Evolutionary conservation across 495 filamentous ascomycete species (phyloP).

Genomic region (Podospora appendiculata): DNA sequence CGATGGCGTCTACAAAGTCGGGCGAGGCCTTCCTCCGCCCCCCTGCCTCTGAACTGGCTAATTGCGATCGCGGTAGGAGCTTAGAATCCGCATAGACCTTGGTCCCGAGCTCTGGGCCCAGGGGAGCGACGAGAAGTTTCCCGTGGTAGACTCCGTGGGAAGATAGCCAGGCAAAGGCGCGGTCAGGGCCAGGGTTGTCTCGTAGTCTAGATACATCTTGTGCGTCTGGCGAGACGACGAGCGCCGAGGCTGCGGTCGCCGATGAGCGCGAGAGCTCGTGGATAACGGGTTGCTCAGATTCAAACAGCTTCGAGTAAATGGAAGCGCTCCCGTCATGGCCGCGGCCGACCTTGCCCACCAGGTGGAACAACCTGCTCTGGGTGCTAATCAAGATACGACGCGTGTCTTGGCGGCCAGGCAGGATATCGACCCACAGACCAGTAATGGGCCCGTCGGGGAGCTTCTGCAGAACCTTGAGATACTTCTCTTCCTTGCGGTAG

Average conservation of each 20-base stretch:
- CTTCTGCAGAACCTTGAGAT: constrained; percentile 73
- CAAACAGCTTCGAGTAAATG: constrained; percentile 82
- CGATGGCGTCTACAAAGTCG: constrained; percentile 70
- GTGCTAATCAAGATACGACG: constrained; percentile 73
- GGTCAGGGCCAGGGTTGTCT: constrained; percentile 43
- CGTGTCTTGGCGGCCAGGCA: constrained; percentile 58
- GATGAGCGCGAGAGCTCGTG: constrained; percentile 57
- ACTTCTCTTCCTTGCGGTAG: constrained; percentile 90
- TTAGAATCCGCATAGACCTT: constrained; percentile 63
- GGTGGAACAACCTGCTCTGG: constrained; percentile 64
- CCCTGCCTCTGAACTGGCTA: constrained; percentile 59
- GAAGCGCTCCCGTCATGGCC: constrained; percentile 74
- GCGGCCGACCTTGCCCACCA: constrained; percentile 65
- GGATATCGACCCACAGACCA: constrained; percentile 70
- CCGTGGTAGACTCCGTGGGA: constrained; percentile 85
- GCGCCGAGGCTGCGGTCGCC: constrained; percentile 48
- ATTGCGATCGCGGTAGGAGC: constrained; percentile 61
- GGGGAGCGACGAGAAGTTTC: constrained; percentile 49
- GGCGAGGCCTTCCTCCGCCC: constrained; percentile 56
- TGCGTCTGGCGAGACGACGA: constrained; percentile 70
- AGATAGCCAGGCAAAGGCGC: constrained; percentile 84
- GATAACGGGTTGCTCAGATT: constrained; percentile 66
- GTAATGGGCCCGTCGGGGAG: constrained; percentile 68
- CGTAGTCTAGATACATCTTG: constrained; percentile 33
- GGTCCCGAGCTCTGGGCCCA: constrained; percentile 49